Percentiles rank a stretch among this genome's conserved stretches.
These are phyloP conservation scores for Coemansia sp. DNA, from an alignment of 192 early-diverging fungal species.

Conservation along the genomic window DNA sequence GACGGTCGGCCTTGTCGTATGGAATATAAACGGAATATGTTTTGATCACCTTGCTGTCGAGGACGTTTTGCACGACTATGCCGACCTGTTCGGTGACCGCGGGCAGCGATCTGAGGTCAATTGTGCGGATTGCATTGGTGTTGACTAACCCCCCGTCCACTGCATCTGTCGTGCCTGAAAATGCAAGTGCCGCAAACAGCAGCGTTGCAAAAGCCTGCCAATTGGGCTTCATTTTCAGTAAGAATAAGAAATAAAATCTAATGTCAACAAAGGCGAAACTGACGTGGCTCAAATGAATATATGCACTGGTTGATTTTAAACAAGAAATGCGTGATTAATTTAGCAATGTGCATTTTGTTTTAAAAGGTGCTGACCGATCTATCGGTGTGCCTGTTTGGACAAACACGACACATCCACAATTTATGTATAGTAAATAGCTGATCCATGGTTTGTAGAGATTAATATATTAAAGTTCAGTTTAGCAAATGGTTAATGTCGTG, in stretches of 20 bases:
- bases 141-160: conserved; percentile 28
- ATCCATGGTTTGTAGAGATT: neutral
- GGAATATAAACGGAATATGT: conserved; percentile 33
- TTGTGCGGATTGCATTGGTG: conserved; percentile 51
- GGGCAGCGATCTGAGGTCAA: conserved; percentile 24
- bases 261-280: neutral
- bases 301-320: too few relatives aligned
- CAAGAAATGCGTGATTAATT: too few relatives aligned
- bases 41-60: conserved; percentile 16
- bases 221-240: neutral
- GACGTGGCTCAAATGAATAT: too few relatives aligned
- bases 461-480: conserved; percentile 19
- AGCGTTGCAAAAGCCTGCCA: neutral
- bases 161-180: neutral
- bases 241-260: neutral
- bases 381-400: too few relatives aligned
- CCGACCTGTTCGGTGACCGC: conserved; percentile 54
- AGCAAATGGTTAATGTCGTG: conserved; percentile 33
- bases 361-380: too few relatives aligned
- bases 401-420: too few relatives aligned
- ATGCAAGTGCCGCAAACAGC: neutral
- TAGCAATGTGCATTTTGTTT: too few relatives aligned
- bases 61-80: conserved; percentile 53
- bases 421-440: too few relatives aligned
- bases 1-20: conserved; percentile 5